phyloP scores from a whole-genome alignment of 768 basidiomycete genomes.

The Pulveroboletus sp. region DNA sequence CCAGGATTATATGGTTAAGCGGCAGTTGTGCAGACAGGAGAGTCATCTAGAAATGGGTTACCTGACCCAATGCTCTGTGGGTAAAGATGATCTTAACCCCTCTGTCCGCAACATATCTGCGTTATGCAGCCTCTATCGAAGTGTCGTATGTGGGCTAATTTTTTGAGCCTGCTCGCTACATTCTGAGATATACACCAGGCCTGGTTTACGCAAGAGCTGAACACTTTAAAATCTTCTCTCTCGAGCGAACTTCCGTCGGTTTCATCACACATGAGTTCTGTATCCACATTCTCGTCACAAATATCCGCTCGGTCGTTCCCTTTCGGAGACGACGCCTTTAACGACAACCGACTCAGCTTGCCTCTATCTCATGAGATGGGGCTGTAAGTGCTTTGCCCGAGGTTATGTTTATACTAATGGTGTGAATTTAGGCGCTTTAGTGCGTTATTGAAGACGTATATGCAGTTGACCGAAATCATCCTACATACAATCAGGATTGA shows the following conservation, averaged over 20 bases:
- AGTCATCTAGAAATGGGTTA: constrained; percentile 71
- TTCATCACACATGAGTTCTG: constrained; percentile 41
- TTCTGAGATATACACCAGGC: constrained; percentile 41
- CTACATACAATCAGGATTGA: constrained; percentile 86
- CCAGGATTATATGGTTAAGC: constrained; percentile 42
- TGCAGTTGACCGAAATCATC: constrained; percentile 82
- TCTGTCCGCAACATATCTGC: constrained; percentile 69
- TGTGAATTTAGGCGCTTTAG: constrained; percentile 72
- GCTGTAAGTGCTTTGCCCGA: constrained; percentile 49
- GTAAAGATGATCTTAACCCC: constrained; percentile 60
- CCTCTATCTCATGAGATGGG: constrained; percentile 88
- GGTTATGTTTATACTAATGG: constrained; percentile 2
- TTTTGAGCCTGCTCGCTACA: not conserved
- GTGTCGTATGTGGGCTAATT: constrained; percentile 57
- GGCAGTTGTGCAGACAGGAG: constrained; percentile 69
- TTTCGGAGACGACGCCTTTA: constrained; percentile 31
- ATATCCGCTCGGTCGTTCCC: constrained; percentile 45
- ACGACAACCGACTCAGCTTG: constrained; percentile 53
- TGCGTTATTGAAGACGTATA: constrained; percentile 84
- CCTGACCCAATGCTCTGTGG: constrained; percentile 49
- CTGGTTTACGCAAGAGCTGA: constrained; percentile 80
- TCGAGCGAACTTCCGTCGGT: constrained; percentile 48
- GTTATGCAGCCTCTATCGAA: constrained; percentile 77
- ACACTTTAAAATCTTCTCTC: constrained; percentile 56
- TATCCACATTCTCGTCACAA: constrained; percentile 39